Evolutionary conservation across 352 stramenopile species (phyloP).

Genomic region (Phytophthora sansomeana): DNA sequence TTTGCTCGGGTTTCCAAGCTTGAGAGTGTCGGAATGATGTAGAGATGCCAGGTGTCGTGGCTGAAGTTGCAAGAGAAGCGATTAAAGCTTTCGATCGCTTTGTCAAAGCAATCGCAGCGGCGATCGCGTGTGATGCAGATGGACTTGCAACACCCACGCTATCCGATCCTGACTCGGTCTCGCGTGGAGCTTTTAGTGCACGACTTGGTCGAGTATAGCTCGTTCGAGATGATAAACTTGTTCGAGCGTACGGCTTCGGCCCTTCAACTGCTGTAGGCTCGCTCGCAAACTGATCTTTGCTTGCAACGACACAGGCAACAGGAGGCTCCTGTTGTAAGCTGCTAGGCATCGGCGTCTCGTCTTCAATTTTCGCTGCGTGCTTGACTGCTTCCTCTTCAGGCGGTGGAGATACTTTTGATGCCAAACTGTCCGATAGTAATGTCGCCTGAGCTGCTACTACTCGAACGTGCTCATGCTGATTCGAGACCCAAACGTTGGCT

Average conservation of each 20-base stretch:
- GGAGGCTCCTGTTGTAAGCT: not conserved
- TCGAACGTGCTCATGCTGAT: slow-evolving; percentile 41
- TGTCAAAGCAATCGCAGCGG: slow-evolving; percentile 42
- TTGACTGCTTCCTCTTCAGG: slow-evolving; percentile 17
- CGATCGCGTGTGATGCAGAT: slow-evolving; percentile 34
- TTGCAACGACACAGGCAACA: not conserved
- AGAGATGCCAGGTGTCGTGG: not conserved
- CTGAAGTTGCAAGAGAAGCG: slow-evolving; percentile 33
- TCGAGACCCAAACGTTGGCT: slow-evolving; percentile 6
- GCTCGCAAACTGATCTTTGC: not conserved
- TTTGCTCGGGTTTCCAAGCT: slow-evolving; percentile 23
- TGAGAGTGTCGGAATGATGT: slow-evolving; percentile 16
- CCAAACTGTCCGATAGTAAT: slow-evolving; percentile 29
- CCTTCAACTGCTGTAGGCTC: not conserved
- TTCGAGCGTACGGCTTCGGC: slow-evolving; percentile 11
- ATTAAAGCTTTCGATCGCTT: slow-evolving; percentile 55
- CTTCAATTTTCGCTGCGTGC: not conserved
- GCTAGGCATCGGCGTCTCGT: not conserved
- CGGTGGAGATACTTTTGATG: slow-evolving; percentile 20
- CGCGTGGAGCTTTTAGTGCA: not conserved
- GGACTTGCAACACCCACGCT: not conserved
- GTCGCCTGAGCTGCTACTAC: slow-evolving; percentile 33
- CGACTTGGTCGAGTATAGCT: not conserved
- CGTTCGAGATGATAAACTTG: slow-evolving; percentile 23
- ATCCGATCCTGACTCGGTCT: not conserved